Percentiles rank a stretch among this genome's conserved stretches.
phyloP scores from a whole-genome alignment of 257 asterid species.

The Gardenia jasminoides region DNA sequence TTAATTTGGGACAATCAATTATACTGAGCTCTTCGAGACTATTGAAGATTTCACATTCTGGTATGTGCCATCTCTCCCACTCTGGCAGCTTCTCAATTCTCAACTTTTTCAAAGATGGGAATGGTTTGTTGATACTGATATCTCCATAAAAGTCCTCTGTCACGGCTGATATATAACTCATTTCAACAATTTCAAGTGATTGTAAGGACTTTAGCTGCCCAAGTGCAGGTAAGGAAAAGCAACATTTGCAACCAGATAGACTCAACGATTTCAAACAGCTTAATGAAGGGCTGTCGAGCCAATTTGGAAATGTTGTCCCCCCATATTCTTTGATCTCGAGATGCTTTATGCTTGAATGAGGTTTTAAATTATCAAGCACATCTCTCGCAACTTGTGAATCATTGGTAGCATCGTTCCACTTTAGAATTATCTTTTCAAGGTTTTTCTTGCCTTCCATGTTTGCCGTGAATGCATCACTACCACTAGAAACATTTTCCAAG shows the following conservation, averaged over 20 bases:
- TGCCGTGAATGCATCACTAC: slow-evolving; percentile 1
- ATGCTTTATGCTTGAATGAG: slow-evolving; percentile 34
- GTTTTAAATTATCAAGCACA: slow-evolving; percentile 36
- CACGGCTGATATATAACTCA: slow-evolving; percentile 25
- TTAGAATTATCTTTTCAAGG: slow-evolving; percentile 4
- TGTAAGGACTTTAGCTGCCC: slow-evolving; percentile 33
- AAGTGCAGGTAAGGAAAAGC: slow-evolving; percentile 30
- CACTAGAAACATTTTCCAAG: slow-evolving; percentile 9
- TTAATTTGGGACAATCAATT: slow-evolving; percentile 38
- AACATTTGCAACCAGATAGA: slow-evolving; percentile 32
- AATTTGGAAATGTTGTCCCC: slow-evolving; percentile 37
- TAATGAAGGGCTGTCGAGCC: slow-evolving; percentile 35
- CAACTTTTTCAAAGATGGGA: slow-evolving; percentile 30
- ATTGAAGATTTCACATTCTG: slow-evolving; percentile 25
- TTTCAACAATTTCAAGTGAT: slow-evolving; percentile 27
- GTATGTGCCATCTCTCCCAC: slow-evolving; percentile 33
- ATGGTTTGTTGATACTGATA: slow-evolving; percentile 25
- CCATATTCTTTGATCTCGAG: slow-evolving; percentile 27
- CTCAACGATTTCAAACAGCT: slow-evolving; percentile 30
- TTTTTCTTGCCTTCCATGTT: slow-evolving; percentile 10
- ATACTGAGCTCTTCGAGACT: slow-evolving; percentile 34
- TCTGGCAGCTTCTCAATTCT: slow-evolving; percentile 33
- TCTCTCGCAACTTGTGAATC: slow-evolving; percentile 12
- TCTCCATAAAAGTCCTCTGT: slow-evolving; percentile 35
- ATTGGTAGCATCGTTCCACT: not conserved